These are phyloP conservation scores for Tylopilus sp. DNA, from an alignment of 1,284 basidiomycete genomes.

Conservation along the genomic window DNA sequence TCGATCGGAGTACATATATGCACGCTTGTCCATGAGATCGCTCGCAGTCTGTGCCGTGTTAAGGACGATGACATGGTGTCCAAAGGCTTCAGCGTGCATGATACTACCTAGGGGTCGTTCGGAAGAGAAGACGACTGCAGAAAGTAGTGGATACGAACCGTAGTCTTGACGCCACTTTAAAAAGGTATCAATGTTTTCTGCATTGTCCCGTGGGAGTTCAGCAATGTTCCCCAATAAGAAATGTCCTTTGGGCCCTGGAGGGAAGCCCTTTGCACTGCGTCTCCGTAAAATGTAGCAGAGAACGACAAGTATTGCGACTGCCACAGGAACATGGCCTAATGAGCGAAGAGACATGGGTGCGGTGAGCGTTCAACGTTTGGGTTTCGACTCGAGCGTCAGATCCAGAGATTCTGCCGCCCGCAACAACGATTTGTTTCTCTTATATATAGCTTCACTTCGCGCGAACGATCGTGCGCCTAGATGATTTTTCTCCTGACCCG, in stretches of 20 bases:
- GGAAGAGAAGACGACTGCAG: neutral
- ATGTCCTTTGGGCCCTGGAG: slow-evolving; percentile 12
- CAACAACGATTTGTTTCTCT: neutral
- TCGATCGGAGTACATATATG: slow-evolving; percentile 13
- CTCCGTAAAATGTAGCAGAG: neutral
- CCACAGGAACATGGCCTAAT: neutral
- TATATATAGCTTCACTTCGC: neutral
- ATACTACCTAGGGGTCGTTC: slow-evolving; percentile 3
- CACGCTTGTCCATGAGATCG: slow-evolving; percentile 18
- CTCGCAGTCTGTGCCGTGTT: slow-evolving; percentile 8
- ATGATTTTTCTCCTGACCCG: neutral
- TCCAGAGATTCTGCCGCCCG: neutral
- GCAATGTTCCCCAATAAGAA: slow-evolving; percentile 9
- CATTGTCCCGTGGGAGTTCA: neutral
- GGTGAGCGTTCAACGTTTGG: neutral
- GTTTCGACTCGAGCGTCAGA: neutral
- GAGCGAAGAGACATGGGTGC: neutral
- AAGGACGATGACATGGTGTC: slow-evolving; percentile 4
- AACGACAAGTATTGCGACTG: neutral
- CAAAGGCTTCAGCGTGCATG: slow-evolving; percentile 5
- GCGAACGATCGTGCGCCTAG: neutral
- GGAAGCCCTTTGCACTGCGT: neutral
- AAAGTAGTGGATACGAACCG: neutral
- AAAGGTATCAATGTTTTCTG: neutral
- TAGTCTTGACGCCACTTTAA: slow-evolving; percentile 11